Base-by-base conservation (phyloP, 2,329 filamentous ascomycete species). In the Colletotrichum plurivorum region DNA sequence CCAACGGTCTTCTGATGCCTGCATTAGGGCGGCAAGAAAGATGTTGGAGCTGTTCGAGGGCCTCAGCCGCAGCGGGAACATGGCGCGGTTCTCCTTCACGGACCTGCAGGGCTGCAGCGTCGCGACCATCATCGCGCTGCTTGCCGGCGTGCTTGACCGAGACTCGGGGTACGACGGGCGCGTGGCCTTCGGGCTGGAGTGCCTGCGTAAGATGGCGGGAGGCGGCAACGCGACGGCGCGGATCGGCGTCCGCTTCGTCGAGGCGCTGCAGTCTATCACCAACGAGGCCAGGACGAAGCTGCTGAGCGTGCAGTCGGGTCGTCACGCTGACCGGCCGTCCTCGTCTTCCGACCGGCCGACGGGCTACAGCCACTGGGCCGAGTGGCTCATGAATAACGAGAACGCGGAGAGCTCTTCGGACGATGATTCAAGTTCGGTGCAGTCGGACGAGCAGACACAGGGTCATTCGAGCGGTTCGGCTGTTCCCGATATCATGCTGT, bases 101-200 rank as follows among this genome's bases (percentile, higher is more conserved):
- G 79, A 81, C 68, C 81, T 81, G 22, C 79, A 81, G 57, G 79
- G 78, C 13, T 80, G 79, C 64, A 81, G 79, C 45, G 79, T 78
- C 16, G 79, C 79, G 4, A 80, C 77, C 2, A 80, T 80, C 25
- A 75, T 80, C 7, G 73, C 76, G 4, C 64, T 81, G 12, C 70
- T 81, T 2, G 72, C 77, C 4, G 78, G 79, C 0, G 78, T 81
- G 16, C 64, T 79, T 6, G 75, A 79, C n/a, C 72, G 77, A 2
- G 78, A 80, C 60, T 73, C 76, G 0, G 74, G 71, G 5, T 81
- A 79, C 20, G 73, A 76, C 4, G 58, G 72, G 4, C 70, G 74
- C 18, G 76, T 80, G 0, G 63, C 58, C 0, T 78, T 80, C 52
- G 79, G 78, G 0, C 36, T 80, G 6, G 73, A 75, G 4, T 79